A percentile compares a stretch with the other conserved stretches of the same genome.
Evolutionary conservation across 2,329 filamentous ascomycete genomes (phyloP).

Genomic region (Penicillium freii): DNA sequence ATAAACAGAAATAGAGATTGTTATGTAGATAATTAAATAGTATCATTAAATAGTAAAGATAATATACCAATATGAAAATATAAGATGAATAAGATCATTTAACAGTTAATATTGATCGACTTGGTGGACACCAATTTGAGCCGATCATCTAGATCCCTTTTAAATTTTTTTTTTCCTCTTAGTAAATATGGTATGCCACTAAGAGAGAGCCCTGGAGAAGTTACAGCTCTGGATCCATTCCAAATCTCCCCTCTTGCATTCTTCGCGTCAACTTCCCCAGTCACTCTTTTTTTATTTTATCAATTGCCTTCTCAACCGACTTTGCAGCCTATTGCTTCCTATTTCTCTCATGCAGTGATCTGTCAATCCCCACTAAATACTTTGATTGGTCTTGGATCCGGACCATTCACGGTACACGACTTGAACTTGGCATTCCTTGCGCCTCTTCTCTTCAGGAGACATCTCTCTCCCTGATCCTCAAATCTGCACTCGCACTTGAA

Average conservation of each 20-base stretch:
- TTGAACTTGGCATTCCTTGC: neutral
- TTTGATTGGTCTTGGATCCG: neutral
- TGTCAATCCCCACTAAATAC: neutral
- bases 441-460: conserved; percentile 4
- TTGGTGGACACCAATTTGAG: conserved; percentile 16
- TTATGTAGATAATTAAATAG: neutral
- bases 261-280: conserved; percentile 9
- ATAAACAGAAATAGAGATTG: neutral
- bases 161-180: conserved; percentile 6
- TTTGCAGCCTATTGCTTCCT: conserved; percentile 2
- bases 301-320: neutral
- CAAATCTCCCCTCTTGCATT: conserved; percentile 14
- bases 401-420: conserved; percentile 1
- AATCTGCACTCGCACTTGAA: conserved; percentile 8
- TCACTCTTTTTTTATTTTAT: neutral
- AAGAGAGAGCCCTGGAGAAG: conserved; percentile 2
- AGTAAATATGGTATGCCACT: conserved; percentile 10
- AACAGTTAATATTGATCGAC: conserved; percentile 12
- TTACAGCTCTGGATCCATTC: conserved; percentile 9
- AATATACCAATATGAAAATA: neutral
- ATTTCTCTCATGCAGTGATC: conserved; percentile 1
- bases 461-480: neutral
- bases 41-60: neutral
- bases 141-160: conserved; percentile 24
- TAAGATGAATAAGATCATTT: neutral